Conservation (phyloP, 805 yeast genomes). For the Ogataea populi-albae region DNA sequence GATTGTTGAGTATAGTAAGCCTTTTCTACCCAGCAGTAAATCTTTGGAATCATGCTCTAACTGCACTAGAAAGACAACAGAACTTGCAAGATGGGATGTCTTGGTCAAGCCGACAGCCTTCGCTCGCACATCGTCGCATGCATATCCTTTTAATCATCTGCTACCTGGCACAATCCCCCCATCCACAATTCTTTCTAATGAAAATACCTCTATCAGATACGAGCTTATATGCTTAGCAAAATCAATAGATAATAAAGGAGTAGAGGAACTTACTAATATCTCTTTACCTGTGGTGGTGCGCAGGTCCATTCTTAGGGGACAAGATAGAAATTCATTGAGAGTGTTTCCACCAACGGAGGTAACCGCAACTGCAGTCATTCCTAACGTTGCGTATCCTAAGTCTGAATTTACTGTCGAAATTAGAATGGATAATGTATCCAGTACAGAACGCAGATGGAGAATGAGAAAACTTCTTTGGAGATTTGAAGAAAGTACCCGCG, state of each 20-base stretch:
- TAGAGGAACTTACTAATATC: slow-evolving; percentile 38
- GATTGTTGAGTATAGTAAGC: slow-evolving; percentile 60
- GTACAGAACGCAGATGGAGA: slow-evolving; percentile 74
- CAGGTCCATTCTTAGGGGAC: slow-evolving; percentile 75
- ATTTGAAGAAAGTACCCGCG: slow-evolving; percentile 76
- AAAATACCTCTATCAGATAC: slow-evolving; percentile 59
- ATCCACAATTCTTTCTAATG: slow-evolving; percentile 59
- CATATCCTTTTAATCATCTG: slow-evolving; percentile 88
- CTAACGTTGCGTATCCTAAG: slow-evolving; percentile 86
- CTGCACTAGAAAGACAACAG: slow-evolving; percentile 54
- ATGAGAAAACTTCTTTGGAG: slow-evolving; percentile 89
- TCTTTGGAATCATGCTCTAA: slow-evolving; percentile 51
- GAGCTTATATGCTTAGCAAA: slow-evolving; percentile 63
- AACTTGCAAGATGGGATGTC: slow-evolving; percentile 87
- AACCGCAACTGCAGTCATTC: slow-evolving; percentile 81
- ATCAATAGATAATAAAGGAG: slow-evolving; percentile 38
- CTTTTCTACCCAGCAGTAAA: slow-evolving; percentile 56
- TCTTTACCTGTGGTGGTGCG: slow-evolving; percentile 67
- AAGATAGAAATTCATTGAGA: slow-evolving; percentile 81
- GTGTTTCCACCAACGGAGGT: slow-evolving; percentile 95
- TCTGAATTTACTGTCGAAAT: slow-evolving; percentile 82
- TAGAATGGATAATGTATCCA: slow-evolving; percentile 67
- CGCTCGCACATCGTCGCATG: slow-evolving; percentile 62
- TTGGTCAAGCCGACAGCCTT: slow-evolving; percentile 57
- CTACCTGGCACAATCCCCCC: slow-evolving; percentile 89